phyloP scores from a whole-genome alignment of 257 asterid genomes.

The Oldenlandia corymbosa region DNA sequence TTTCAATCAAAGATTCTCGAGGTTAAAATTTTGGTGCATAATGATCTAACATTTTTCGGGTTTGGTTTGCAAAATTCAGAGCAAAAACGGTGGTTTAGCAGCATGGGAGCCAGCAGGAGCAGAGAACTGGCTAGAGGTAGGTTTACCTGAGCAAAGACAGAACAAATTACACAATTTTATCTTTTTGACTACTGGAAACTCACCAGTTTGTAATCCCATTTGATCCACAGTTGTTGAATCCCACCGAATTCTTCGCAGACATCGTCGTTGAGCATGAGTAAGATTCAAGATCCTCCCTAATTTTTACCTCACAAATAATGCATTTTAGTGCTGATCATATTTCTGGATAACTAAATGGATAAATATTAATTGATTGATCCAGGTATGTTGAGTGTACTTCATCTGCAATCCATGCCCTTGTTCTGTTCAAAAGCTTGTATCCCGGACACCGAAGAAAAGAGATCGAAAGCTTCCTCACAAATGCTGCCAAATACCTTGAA shows the following conservation, averaged over 20 bases:
- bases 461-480: constrained; percentile 18
- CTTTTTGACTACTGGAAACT: not conserved
- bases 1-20: too few relatives aligned
- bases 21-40: too few relatives aligned
- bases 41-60: too few relatives aligned
- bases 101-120: constrained; percentile 99
- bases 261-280: constrained; percentile 29
- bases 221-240: constrained; percentile 21
- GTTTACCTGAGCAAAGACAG: not conserved
- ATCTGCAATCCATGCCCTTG: constrained; percentile 28
- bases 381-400: constrained; percentile 35
- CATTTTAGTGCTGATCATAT: not conserved
- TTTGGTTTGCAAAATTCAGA: constrained; percentile 31
- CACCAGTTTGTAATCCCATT: not conserved
- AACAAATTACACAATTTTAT: not conserved
- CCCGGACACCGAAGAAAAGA: constrained; percentile 27
- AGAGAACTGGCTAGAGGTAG: constrained; percentile 75
- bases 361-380: not conserved
- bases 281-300: not conserved
- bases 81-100: constrained; percentile 83
- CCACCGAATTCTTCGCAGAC: constrained; percentile 30
- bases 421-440: constrained; percentile 19
- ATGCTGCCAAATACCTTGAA: constrained; percentile 20
- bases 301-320: not conserved
- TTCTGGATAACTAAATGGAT: not conserved